Conservation (phyloP, 805 yeast species). For the Candida incommunis region DNA sequence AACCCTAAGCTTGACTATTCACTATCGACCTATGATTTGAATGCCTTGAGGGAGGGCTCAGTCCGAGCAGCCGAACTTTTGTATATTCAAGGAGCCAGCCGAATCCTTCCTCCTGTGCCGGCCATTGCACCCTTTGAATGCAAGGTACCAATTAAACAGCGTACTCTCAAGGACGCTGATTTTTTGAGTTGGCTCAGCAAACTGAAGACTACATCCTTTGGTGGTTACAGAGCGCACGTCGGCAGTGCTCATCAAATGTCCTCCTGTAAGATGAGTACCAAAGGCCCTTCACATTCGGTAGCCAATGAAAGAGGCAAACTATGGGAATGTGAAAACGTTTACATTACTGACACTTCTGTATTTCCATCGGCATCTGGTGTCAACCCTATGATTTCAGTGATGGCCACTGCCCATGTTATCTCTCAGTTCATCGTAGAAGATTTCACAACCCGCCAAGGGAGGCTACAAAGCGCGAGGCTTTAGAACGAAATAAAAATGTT, state of each 20-base stretch:
- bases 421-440: conserved; percentile 25
- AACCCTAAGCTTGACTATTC: conserved; percentile 26
- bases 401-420: conserved; percentile 33
- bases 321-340: conserved; percentile 34
- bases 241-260: conserved; percentile 46
- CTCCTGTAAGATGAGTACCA: conserved; percentile 29
- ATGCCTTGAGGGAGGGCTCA: conserved; percentile 26
- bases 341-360: conserved; percentile 35
- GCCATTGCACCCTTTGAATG: conserved; percentile 26
- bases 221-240: conserved; percentile 19
- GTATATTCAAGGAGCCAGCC: conserved; percentile 35
- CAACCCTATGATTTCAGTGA: conserved; percentile 37
- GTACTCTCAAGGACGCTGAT: conserved; percentile 29
- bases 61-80: conserved; percentile 29
- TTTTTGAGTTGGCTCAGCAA: conserved; percentile 20
- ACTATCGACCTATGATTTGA: conserved; percentile 27
- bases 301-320: conserved; percentile 30
- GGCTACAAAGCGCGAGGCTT: no score
- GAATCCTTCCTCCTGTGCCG: conserved; percentile 23
- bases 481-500: no score
- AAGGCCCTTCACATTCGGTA: conserved; percentile 31
- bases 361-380: conserved; percentile 41
- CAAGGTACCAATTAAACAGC: conserved; percentile 17
- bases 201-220: conserved; percentile 12
- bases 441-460: conserved; percentile 3